Evolutionary conservation across 148 eudicot species (phyloP), one percentile per base, ranked within the genome.

Genomic region (Rhododendron mucronatum): DNA sequence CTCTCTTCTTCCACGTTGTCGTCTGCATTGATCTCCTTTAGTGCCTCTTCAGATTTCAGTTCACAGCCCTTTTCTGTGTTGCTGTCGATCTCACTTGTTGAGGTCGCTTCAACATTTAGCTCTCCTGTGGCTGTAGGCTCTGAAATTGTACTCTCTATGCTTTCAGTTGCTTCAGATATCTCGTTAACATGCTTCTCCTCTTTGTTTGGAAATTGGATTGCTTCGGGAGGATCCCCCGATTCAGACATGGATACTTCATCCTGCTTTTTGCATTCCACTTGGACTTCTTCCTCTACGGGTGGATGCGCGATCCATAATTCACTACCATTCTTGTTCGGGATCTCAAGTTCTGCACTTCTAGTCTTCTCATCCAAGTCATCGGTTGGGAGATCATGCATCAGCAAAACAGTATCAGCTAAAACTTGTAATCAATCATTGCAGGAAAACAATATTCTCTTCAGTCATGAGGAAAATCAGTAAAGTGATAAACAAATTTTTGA

Each of bases 281-380:
- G 74, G 5, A 74, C 20, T 74, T 76, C 67, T 82, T 74, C 76
- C 30, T 71, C 75, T 73, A 82, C 14, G 21, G 75, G 57, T 59
- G 83, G 83, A 80, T 82, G 18, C 44, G 61, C 83, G 63, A 33
- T 73, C 75, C 55, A 48, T 51, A 59, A 65, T 28, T 90, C 87
- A 78, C 84, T 67, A 16, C 44, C 57, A 16, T 59, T 86, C 81
- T 81, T 44, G 53, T 51, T 45, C 8, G 84, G 80, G 41, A 20
- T 57, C 80, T 44, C 83, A 55, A 53, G 30, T 45, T 84, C 87
- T 77, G 18, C 78, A 15, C n/a, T 48, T 78, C 71, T 45, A 61
- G 50, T 61, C 14, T 44, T 83, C 61, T 83, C 83, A 50, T 78
- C 67, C 53, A 61, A 45, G 30, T 83, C 82, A 78, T 45, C 30